A percentile compares a stretch with the other conserved stretches of the same genome.
These are phyloP conservation scores for Aspergillus funiculosus DNA, from an alignment of 495 filamentous ascomycete genomes.

Conservation along the genomic window DNA sequence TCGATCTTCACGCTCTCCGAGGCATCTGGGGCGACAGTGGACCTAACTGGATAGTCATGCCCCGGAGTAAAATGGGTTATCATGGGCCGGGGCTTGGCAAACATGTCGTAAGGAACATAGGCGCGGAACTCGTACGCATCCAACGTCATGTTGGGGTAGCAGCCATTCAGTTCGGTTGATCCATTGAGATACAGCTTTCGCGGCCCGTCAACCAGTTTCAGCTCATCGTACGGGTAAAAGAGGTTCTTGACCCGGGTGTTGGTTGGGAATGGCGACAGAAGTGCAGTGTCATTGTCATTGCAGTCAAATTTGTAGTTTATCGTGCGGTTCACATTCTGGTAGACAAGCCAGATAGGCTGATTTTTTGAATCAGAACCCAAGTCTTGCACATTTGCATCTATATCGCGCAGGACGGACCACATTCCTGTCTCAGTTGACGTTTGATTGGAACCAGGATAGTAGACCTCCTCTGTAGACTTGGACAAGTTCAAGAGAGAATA, in stretches of 20 bases:
- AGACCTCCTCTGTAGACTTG: conserved; percentile 48
- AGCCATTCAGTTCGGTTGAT: conserved; percentile 47
- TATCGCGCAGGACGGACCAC: conserved; percentile 58
- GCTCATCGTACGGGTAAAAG: conserved; percentile 56
- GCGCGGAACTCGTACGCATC: conserved; percentile 55
- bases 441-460: conserved; percentile 47
- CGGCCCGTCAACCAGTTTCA: conserved; percentile 33
- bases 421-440: conserved; percentile 58
- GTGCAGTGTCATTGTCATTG: conserved; percentile 34
- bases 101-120: conserved; percentile 50
- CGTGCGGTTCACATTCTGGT: conserved; percentile 52
- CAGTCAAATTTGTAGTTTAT: conserved; percentile 57
- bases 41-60: conserved; percentile 54
- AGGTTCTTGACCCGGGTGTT: conserved; percentile 57
- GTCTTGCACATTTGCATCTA: conserved; percentile 47
- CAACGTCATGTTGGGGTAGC: conserved; percentile 47
- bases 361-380: conserved; percentile 41
- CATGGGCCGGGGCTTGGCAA: conserved; percentile 49
- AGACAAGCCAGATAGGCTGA: conserved; percentile 59
- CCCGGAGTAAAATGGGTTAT: conserved; percentile 60
- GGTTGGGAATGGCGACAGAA: conserved; percentile 53
- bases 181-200: conserved; percentile 36
- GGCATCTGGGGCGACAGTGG: conserved; percentile 37
- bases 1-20: conserved; percentile 42
- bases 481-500: conserved; percentile 51